Evolutionary conservation across 106 monocot genomes (phyloP), one percentile per base, ranked within the genome.

Genomic region (Vanilla planifolia): DNA sequence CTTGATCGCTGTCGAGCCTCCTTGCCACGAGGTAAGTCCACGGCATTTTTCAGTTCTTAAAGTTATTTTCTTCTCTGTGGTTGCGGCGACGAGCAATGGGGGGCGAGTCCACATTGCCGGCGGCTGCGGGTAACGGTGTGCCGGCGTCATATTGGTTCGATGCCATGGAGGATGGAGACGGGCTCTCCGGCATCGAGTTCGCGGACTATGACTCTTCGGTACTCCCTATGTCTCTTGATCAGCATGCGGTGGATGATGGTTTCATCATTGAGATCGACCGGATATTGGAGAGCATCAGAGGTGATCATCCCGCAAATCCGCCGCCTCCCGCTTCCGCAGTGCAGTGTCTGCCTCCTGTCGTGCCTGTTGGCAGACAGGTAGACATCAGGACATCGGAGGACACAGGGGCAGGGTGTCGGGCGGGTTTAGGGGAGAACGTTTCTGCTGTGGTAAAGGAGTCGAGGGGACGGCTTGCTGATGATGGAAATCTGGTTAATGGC

Each of bases 121-220:
- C 3, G 16, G 43, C 44, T 32, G 61, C 61, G 33, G 55, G 53
- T 3, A 51, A 27, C n/a, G 47, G 37, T 45, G 63, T 43, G 35
- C 60, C 78, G 65, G 52, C 62, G 25, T 82, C 85, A 1, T 90
- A 86, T 69, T 96, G 95, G 90, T 76, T 83, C 67, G 86, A 90
- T 42, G 86, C 90, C 8, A 78, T 71, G 46, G 95, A 96, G 71
- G 86, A 96, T 40, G 57, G 17, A 2, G 77, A 62, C 22, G 67
- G 59, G 37, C 51, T 88, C 52, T 65, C 71, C 30, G 73, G 59
- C 57, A 72, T 74, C 51, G 79, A 73, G 43, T 77, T 79, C 40
- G 21, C 74, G 1, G 79, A 81, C 22, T 82, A 79, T 25, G 88
- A 80, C 26, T 55, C 76, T 1, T 56, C 76, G 14, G 17, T 45